Percentiles rank a stretch among this genome's conserved stretches.
phyloP scores from a whole-genome alignment of 2,329 filamentous ascomycete species.

The Colletotrichum ledebouriae region DNA sequence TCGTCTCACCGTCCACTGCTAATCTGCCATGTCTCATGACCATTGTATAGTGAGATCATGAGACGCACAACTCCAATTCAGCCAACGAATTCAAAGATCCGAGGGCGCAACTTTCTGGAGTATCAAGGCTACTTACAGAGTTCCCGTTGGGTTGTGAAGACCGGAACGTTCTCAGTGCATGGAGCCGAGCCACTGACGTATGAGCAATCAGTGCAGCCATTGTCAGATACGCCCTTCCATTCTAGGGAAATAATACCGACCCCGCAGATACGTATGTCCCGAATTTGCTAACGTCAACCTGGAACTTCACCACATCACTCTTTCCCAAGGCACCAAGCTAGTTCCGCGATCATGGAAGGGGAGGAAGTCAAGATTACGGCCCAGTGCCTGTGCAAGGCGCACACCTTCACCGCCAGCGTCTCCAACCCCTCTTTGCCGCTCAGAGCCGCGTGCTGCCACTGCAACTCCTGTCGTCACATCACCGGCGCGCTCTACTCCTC shows the following conservation, averaged over 20 bases:
- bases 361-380: slow-evolving; percentile 22
- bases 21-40: no score
- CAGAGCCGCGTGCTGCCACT: slow-evolving; percentile 60
- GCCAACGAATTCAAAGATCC: no score
- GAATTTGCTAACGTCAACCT: not conserved
- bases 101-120: no score
- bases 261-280: not conserved
- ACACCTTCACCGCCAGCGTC: slow-evolving; percentile 55
- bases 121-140: no score
- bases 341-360: not conserved
- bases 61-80: no score
- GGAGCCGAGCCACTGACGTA: slow-evolving; percentile 15
- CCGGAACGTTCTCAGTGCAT: not conserved
- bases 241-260: not conserved
- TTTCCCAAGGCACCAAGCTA: no score
- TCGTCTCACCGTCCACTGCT: no score
- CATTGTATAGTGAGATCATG: no score
- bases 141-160: not conserved
- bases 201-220: not conserved
- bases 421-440: slow-evolving; percentile 56
- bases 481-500: slow-evolving; percentile 58
- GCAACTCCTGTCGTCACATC: slow-evolving; percentile 61
- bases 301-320: not conserved
- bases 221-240: slow-evolving; percentile 20
- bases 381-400: slow-evolving; percentile 60